Base-by-base conservation (phyloP, 2,329 filamentous ascomycete genomes). In the Clonostachys sp. region DNA sequence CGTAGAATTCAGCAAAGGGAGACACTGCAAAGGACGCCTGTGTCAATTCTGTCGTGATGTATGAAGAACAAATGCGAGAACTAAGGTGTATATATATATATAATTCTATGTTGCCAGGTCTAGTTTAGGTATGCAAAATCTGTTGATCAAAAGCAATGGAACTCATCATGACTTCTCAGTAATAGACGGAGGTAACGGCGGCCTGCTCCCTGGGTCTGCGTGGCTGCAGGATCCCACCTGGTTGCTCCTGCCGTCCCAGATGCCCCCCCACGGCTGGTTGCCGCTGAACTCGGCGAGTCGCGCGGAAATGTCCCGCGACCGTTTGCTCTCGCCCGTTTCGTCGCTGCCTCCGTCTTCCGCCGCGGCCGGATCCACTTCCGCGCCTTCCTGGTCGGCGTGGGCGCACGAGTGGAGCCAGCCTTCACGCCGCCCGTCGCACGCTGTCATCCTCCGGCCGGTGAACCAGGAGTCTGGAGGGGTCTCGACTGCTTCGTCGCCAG, bases 361-460 rank as follows among this genome's bases (percentile, higher is more conserved):
- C 14, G 7, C 36, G 36, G 36, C 36, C 7, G 7, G 14, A 10
- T 18, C 9, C 36, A 18, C 17, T n/a, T 39, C 36, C 12, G 7
- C 36, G 24, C 24, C 24, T 30, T 30, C 24, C 9, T 30, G 24
- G 9, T 30, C 24, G 24, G 4, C 24, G 24, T 30, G 24, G 24
- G 24, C 24, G 24, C 24, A 30, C 24, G 24, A 30, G 24, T 30
- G 24, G 10, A 39, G 36, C 48, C 48, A 49, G 40, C 48, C 48
- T 41, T 49, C 48, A 4, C 41, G 20, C 35, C 44, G 30, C n/a
- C 48, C 48, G 17, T 34, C 41, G 12, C 17, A 13, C 35, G 44
- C 40, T 5, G 34, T 41, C 20, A 38, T 38, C 7, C 44, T 34
- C 43, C 20, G n/a, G 12, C 17, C 34, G 5, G 18, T 18, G 33